Conservation (phyloP, 495 filamentous ascomycete genomes). For the Tetracladium setigerum region DNA sequence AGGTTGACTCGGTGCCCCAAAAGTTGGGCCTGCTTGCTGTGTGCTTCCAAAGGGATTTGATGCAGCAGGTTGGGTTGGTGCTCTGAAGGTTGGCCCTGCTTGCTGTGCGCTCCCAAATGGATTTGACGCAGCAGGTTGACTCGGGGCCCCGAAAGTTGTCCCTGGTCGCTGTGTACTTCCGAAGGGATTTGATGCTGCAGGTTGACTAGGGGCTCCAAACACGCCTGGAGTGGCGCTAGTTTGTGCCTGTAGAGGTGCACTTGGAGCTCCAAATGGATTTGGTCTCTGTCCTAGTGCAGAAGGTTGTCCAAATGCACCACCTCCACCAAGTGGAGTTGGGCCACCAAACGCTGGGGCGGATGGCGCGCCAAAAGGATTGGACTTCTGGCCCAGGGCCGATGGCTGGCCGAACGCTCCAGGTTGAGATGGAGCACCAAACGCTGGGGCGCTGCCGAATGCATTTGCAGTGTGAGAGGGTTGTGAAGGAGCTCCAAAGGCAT, state of each 20-base stretch:
- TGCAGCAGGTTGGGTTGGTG: not conserved
- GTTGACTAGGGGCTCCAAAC: conserved; percentile 8
- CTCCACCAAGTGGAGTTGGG: conserved; percentile 3
- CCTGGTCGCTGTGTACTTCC: not conserved
- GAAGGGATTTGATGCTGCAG: conserved; percentile 1
- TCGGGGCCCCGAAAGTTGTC: not conserved
- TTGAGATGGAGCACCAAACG: not conserved
- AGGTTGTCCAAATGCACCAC: conserved; percentile 10
- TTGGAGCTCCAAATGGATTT: conserved; percentile 11
- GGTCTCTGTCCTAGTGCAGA: conserved; percentile 13
- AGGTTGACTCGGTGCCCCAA: conserved; percentile 4
- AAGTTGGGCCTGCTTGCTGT: not conserved
- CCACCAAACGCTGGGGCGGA: conserved; percentile 4
- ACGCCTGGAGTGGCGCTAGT: not conserved
- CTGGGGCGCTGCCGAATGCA: not conserved
- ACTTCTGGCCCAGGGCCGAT: conserved; percentile 8
- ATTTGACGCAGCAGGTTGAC: not conserved
- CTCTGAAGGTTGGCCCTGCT: not conserved
- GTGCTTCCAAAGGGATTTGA: not conserved
- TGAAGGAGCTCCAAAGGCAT: conserved; percentile 3
- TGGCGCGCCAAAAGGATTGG: conserved; percentile 16
- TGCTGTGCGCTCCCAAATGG: conserved; percentile 2
- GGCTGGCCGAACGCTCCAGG: conserved; percentile 17
- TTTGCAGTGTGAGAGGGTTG: not conserved
- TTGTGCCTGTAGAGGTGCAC: not conserved